Conservation (phyloP, 2,329 filamentous ascomycete genomes). For the Penicillium janthinellum region DNA sequence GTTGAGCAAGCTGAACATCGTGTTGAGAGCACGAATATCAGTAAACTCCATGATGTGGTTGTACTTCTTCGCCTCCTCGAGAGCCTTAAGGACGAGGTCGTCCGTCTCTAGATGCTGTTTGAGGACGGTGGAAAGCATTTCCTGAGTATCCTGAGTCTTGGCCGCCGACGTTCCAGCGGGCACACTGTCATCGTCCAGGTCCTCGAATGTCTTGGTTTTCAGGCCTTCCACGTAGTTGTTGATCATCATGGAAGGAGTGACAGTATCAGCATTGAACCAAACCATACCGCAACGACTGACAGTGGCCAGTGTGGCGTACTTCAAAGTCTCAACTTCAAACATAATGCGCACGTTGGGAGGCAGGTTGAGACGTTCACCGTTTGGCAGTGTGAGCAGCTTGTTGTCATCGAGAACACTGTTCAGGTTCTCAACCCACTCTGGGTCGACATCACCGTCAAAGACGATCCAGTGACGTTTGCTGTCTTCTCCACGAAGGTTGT, state of each 20-base stretch:
- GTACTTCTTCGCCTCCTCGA: slow-evolving; percentile 74
- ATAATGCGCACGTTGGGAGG: slow-evolving; percentile 96
- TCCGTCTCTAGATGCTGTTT: slow-evolving; percentile 74
- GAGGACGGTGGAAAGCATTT: slow-evolving; percentile 76
- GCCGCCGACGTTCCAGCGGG: slow-evolving; percentile 73
- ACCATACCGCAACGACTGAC: slow-evolving; percentile 99
- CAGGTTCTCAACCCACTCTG: slow-evolving; percentile 99
- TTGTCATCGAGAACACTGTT: slow-evolving; percentile 99
- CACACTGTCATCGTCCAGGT: slow-evolving; percentile 89
- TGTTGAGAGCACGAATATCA: slow-evolving; percentile 83
- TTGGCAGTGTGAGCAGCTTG: slow-evolving; percentile 93
- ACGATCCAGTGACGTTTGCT: slow-evolving; percentile 98
- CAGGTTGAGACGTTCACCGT: slow-evolving; percentile 94
- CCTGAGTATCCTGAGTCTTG: slow-evolving; percentile 77
- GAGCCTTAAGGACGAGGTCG: slow-evolving; percentile 75
- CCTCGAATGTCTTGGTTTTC: slow-evolving; percentile 82
- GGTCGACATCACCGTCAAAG: slow-evolving; percentile 98
- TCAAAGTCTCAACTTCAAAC: slow-evolving; percentile 98
- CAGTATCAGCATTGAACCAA: slow-evolving; percentile 98
- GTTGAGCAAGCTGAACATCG: slow-evolving; percentile 92
- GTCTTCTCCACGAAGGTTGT: slow-evolving; percentile 96
- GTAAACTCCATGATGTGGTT: slow-evolving; percentile 99
- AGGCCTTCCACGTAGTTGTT: slow-evolving; percentile 85
- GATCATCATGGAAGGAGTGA: slow-evolving; percentile 90
- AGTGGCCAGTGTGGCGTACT: slow-evolving; percentile 97